Evolutionary conservation across 169 alveolate species (phyloP).

Genomic region (Cryptosporidium bovis): DNA sequence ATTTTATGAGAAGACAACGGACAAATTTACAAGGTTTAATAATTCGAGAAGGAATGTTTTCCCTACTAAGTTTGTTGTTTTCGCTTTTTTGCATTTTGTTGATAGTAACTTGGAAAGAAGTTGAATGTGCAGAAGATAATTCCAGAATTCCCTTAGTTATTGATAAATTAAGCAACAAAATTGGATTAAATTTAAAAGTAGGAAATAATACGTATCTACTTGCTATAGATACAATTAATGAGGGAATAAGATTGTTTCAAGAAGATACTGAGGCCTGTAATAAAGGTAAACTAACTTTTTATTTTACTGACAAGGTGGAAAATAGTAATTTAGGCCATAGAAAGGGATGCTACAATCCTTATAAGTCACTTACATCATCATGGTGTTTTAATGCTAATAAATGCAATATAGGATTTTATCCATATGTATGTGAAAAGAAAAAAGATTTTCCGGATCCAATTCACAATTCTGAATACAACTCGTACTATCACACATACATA

Average conservation of each 20-base stretch:
- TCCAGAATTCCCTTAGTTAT: neutral
- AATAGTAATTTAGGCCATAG: neutral
- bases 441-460: constrained; percentile 26
- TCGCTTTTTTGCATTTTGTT: neutral
- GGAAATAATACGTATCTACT: constrained; percentile 25
- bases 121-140: neutral
- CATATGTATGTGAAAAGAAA: constrained; percentile 23
- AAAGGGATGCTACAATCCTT: constrained; percentile 44
- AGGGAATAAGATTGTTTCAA: constrained; percentile 59
- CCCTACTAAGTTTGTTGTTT: too few species aligned
- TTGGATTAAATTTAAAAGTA: constrained; percentile 26
- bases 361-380: constrained; percentile 5
- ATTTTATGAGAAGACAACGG: too few species aligned
- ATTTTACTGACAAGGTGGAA: neutral
- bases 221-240: constrained; percentile 51
- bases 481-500: constrained; percentile 18
- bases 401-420: constrained; percentile 19
- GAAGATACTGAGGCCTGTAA: constrained; percentile 53
- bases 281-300: constrained; percentile 3
- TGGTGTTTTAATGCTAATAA: constrained; percentile 58
- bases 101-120: neutral
- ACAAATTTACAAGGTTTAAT: too few species aligned
- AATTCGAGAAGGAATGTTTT: too few species aligned
- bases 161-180: constrained; percentile 11
- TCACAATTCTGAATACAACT: neutral